Evolutionary conservation across 768 basidiomycete species (phyloP), one percentile per base, ranked within the genome.

Genomic region (Multifurca ochricompacta): DNA sequence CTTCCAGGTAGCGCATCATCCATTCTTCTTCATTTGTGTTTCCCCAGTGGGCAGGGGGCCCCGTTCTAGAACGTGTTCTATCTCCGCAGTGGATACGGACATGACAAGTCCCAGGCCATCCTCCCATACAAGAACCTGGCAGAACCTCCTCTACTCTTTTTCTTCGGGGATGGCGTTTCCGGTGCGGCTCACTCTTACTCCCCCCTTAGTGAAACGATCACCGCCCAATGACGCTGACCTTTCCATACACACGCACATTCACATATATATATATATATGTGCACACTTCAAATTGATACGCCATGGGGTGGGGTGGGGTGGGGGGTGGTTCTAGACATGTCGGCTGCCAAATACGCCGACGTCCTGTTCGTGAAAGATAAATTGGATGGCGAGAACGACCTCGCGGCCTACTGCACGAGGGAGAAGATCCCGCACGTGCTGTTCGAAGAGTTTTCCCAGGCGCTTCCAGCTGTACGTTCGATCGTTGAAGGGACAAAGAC

Each of bases 81-180:
- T 56, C 40, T 41, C 19, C 51, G 28, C 59, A 91, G 91, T 63
- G 82, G 79, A 1, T 97, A 79, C 63, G 96, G 96, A 0, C 96
- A 99, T 67, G 96, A 99, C 71, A 99, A 99, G 72, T 91, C 88
- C 6, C 86, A 85, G 62, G 91, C 95, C 2, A 97, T 98, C 62
- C 72, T 94, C 31, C 94, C 91, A 0, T 99, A 97, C 71, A 76
- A 83, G n/a, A 71, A 74, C 37, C 75, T 94, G 39, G 62, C 73
- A 6, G 66, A 80, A 43, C 81, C 83, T 4, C 95, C 96, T 2
- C 83, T 79, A 2, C 73, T 95, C 9, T 95, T 99, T 71, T 99
- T 96, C 80, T 94, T 96, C 59, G 96, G 96, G 0, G 96, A 99
- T 67, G 96, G 96, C 31, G 96, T 96, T 46, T 93, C 91, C 52